Conservation (phyloP, 768 basidiomycete species). For the Amanita muscaria region DNA sequence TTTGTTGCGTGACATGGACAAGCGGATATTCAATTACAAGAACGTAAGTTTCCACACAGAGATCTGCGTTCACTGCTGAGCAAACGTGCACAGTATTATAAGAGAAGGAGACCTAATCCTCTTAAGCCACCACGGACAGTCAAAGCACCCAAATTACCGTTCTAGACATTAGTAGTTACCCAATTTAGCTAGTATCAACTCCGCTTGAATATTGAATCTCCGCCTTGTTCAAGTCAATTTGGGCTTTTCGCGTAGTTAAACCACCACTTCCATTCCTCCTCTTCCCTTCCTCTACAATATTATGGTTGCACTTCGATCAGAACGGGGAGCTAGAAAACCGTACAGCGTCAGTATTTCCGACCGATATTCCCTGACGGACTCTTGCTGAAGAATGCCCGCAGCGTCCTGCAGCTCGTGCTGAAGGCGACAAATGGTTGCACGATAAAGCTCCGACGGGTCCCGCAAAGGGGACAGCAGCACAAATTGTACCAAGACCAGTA, state of each 20-base stretch:
- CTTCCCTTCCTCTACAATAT: background rate
- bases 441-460: slow-evolving; percentile 56
- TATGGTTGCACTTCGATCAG: slow-evolving; percentile 13
- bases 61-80: slow-evolving; percentile 2
- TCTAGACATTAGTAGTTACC: too few species aligned
- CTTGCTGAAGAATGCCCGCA: too few species aligned
- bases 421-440: slow-evolving; percentile 67
- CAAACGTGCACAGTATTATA: slow-evolving; percentile 30
- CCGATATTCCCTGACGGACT: too few species aligned
- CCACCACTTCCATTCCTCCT: background rate
- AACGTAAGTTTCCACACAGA: slow-evolving; percentile 32
- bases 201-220: background rate
- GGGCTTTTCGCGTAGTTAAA: background rate
- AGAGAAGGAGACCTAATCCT: slow-evolving; percentile 45
- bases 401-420: slow-evolving; percentile 46
- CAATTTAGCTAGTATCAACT: background rate
- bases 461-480: slow-evolving; percentile 18
- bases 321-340: slow-evolving; percentile 30
- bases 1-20: slow-evolving; percentile 62
- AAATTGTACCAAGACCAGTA: slow-evolving; percentile 16
- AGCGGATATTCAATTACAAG: slow-evolving; percentile 59
- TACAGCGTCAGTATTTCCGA: slow-evolving; percentile 36
- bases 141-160: slow-evolving; percentile 52
- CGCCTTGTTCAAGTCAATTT: background rate
- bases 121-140: slow-evolving; percentile 42